Evolutionary conservation across 2,329 filamentous ascomycete species (phyloP), one percentile per base, ranked within the genome.

Genomic region (Hypoxylon sp.): DNA sequence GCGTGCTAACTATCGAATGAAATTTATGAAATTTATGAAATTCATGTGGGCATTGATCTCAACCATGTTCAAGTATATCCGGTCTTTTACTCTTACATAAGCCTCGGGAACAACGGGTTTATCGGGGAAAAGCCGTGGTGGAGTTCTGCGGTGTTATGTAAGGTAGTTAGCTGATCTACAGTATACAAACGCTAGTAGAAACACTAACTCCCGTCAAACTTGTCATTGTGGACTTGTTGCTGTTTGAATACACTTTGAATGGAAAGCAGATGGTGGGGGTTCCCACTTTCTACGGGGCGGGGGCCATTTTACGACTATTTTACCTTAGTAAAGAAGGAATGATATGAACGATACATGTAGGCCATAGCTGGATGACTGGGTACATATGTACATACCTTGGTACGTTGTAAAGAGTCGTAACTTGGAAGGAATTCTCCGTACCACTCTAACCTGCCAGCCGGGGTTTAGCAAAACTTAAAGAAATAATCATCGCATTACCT

Each of bases 31-130:
- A 33, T 13, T 22, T 5, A 24, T 26, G 31, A 33, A 33, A 17
- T 22, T 19, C 29, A 48, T 57, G 44, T 57, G 31, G 48, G 26
- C 24, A 46, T 56, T 24, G 46, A 44, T 44, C 8, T 22, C 22
- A 22, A 46, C 22, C 22, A 22, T 2, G 17, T 19, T 44, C 22
- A 44, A 44, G 19, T 44, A 44, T n/a, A 44, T 44, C 37, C 39
- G 10, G 29, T 33, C 26, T 44, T 44, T 31, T 29, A 29, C 11
- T 26, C 9, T 57, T 69, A 65, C 17, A 31, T 67, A 66, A 71
- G 63, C 55, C 5, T 57, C 68, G 66, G 70, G 42, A 37, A 70
- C 68, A 72, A 69, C 70, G 70, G 70, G 54, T 33, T 70, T 70
- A 72, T 63, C 70, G 70, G 68, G 63, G 63, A 64, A 62, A 71